Percentiles rank a stretch among this genome's conserved stretches.
These are phyloP conservation scores for Cladophialophora exuberans DNA, from an alignment of 2,329 filamentous ascomycete genomes.

Conservation along the genomic window DNA sequence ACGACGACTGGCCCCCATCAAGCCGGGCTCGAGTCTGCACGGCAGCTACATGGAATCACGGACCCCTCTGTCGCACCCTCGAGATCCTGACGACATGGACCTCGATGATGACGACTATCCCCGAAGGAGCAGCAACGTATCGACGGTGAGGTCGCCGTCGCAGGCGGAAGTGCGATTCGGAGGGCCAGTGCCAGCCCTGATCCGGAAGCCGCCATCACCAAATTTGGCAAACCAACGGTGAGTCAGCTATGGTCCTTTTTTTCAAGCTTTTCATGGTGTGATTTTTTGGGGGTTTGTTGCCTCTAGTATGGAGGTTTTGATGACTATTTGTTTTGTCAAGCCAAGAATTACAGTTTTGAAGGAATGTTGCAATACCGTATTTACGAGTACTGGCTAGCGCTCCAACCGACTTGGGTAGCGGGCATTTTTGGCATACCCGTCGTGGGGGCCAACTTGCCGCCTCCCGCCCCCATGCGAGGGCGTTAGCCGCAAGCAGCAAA, in stretches of 20 bases:
- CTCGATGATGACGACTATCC: constrained; percentile 41
- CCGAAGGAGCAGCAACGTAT: constrained; percentile 39
- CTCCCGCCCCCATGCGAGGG: too few relatives aligned
- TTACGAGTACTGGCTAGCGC: not conserved
- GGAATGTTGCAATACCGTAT: not conserved
- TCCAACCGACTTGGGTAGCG: constrained; percentile 1
- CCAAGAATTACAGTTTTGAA: not conserved
- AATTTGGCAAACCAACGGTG: constrained; percentile 30
- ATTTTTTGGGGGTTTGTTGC: too few relatives aligned
- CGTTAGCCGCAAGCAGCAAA: constrained; percentile 10
- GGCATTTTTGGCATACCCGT: constrained; percentile 3
- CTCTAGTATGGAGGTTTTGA: too few relatives aligned
- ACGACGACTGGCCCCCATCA: constrained; percentile 47
- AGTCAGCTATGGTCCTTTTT: constrained; percentile 22
- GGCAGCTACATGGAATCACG: constrained; percentile 44
- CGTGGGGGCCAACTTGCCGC: constrained; percentile 23
- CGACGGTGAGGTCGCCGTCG: constrained; percentile 32
- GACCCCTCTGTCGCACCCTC: constrained; percentile 35
- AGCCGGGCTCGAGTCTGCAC: constrained; percentile 54
- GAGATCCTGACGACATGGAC: constrained; percentile 42
- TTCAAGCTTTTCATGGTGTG: too few relatives aligned
- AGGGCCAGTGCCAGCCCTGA: constrained; percentile 77
- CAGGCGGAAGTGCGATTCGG: constrained; percentile 23
- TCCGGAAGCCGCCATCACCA: constrained; percentile 29
- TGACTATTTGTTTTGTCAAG: not conserved